Evolutionary conservation across 2,329 filamentous ascomycete species (phyloP).

Genomic region (Talaromyces sp.): DNA sequence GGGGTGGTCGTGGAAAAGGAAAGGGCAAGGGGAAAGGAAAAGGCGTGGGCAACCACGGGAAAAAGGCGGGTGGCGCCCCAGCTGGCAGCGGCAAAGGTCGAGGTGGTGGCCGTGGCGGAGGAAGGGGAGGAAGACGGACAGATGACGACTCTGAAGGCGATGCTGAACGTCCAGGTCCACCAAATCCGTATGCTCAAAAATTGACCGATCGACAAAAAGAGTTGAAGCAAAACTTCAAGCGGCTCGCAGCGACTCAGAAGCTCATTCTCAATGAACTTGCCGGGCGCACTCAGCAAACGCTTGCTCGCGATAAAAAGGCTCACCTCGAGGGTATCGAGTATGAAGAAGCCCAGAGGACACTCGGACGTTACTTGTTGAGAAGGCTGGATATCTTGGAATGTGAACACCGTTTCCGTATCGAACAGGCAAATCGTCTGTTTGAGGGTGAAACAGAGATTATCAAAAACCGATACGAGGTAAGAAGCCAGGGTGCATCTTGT

Average conservation of each 20-base stretch:
- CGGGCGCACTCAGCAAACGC: slow-evolving; percentile 35
- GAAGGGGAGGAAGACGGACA: slow-evolving; percentile 29
- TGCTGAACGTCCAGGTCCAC: slow-evolving; percentile 32
- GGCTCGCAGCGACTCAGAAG: slow-evolving; percentile 40
- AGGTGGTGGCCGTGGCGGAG: slow-evolving; percentile 22
- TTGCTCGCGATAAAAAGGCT: slow-evolving; percentile 40
- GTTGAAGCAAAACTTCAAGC: slow-evolving; percentile 41
- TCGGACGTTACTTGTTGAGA: slow-evolving; percentile 29
- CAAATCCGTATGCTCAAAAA: slow-evolving; percentile 35
- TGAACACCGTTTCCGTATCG: slow-evolving; percentile 34
- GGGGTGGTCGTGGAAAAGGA: slow-evolving; percentile 32
- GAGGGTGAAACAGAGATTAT: slow-evolving; percentile 33
- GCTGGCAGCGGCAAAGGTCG: slow-evolving; percentile 20
- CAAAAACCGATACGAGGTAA: slow-evolving; percentile 32
- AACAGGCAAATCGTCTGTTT: slow-evolving; percentile 29
- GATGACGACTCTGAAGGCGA: slow-evolving; percentile 31
- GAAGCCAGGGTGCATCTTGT: slow-evolving; percentile 9
- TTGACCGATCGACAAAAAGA: slow-evolving; percentile 42
- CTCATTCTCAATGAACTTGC: slow-evolving; percentile 40
- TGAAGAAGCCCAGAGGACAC: slow-evolving; percentile 32
- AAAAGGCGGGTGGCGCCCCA: slow-evolving; percentile 25
- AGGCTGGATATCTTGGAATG: slow-evolving; percentile 29
- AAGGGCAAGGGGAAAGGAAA: slow-evolving; percentile 15
- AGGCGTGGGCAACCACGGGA: slow-evolving; percentile 24
- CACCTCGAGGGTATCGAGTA: slow-evolving; percentile 41